Base-by-base conservation (phyloP, 352 stramenopile species). In the Pythium biforme region DNA sequence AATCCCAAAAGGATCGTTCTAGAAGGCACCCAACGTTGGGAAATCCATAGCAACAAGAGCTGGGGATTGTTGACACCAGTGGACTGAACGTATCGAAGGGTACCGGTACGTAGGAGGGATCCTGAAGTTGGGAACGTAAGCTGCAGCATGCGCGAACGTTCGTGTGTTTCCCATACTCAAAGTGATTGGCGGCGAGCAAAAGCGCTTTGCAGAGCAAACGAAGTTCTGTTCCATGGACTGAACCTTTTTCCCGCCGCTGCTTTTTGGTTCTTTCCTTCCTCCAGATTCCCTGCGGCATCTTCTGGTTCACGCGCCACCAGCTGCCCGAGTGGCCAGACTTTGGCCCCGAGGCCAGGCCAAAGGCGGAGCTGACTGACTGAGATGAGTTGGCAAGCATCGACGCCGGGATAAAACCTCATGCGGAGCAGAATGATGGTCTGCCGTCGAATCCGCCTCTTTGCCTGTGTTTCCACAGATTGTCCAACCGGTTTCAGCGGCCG, bases 381-480 rank as follows among this genome's bases (percentile, higher is more conserved):
- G 48, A 66, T 66, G 59, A 59, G 59, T 59, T 59, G 48, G 26
- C 15, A 43, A 12, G 14, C 20, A 48, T 22, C 31, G 9, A n/a
- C n/a, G n/a, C n/a, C n/a, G n/a, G 27, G 26, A 60, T 55, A 66
- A 69, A 69, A 69, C 62, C 62, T 69, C 54, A 56, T 19, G 8
- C 0, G 23, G 3, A 10, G 1, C 40, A 60, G 61, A 68, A 39
- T 68, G 61, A 68, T 62, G 61, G 61, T 62, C 50, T 47, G 23
- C 7, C 17, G 27, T 23, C 25, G 47, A 43, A 50, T 53, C 58
- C 39, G 15, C 27, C n/a, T 46, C n/a, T 11, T 50, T 31, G 22
- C 6, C 25, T 5, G n/a, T 46, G 23, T 22, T 40, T 37, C 41
- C 25, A 5, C 31, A 20, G 55, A 54, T 54, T 25, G 58, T 51